Evolutionary conservation across 2,329 filamentous ascomycete species (phyloP), one percentile per base, ranked within the genome.

Genomic region (Sarocladiaceae sp.): DNA sequence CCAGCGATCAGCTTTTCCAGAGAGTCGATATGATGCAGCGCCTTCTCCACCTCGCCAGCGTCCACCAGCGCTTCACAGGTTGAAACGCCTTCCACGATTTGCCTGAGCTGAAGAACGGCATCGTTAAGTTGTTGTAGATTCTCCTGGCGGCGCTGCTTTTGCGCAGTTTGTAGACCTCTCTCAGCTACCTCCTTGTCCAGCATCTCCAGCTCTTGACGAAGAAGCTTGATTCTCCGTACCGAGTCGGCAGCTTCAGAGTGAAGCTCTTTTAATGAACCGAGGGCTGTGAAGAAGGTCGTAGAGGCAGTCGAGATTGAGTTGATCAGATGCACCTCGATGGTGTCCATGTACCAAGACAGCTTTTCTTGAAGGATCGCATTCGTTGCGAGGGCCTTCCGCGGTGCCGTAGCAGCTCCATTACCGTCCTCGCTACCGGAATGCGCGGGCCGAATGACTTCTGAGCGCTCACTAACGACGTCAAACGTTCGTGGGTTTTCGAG

Each of bases 261-360:
- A 10, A 98, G 70, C 59, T 96, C 88, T 52, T 88, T 85, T 26
- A 98, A 69, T 1, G 90, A 95, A 1, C 93, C 91, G 1, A 98
- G 70, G 0, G 93, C 93, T 0, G 89, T 90, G 57, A 98, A 98
- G 63, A 98, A 98, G 0, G 91, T 95, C 1, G 88, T 89, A 0
- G 93, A 97, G 1, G 93, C 93, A 0, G 87, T 89, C 2, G 91
- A 97, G 50, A 98, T 98, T 0, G 90, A 95, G 24, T 88, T 88
- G 54, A 98, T 96, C 6, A 98, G 72, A 60, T 98, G 93, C 45
- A 98, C 88, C 61, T 98, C 93, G 18, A 98, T 89, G 0, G 93
- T 98, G 61, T 98, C 93, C 89, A 98, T 95, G 62, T 98, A 98
- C 93, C 93, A 98, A 0, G 93, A 97, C 11, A 98, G 72, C 64